A percentile compares a stretch with the other conserved stretches of the same genome.
These are phyloP conservation scores for Xylaria sp. DNA, from an alignment of 2,329 filamentous ascomycete genomes.

Conservation along the genomic window DNA sequence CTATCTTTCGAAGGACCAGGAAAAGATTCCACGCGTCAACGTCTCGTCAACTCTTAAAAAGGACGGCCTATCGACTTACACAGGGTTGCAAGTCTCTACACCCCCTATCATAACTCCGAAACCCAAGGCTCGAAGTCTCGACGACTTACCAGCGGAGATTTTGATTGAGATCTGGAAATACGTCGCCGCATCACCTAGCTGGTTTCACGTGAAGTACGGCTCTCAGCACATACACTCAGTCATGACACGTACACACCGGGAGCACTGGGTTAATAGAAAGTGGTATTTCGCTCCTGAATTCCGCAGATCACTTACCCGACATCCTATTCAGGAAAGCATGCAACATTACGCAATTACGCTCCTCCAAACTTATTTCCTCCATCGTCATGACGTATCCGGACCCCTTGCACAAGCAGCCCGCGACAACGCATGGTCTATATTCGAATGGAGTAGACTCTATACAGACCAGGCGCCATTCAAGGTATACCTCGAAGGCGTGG, in stretches of 20 bases:
- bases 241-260: background rate
- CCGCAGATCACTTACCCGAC: background rate
- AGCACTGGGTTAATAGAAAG: conserved; percentile 11
- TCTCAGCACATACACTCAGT: background rate
- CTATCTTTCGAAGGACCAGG: background rate
- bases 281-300: conserved; percentile 14
- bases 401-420: background rate
- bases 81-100: background rate
- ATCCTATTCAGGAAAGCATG: background rate
- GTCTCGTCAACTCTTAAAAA: background rate
- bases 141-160: conserved; percentile 7
- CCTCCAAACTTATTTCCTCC: background rate
- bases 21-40: background rate
- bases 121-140: background rate
- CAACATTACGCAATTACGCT: background rate
- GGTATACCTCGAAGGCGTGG: background rate
- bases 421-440: background rate
- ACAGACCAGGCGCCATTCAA: background rate
- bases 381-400: background rate
- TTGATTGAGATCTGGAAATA: conserved; percentile 13
- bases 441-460: background rate
- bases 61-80: background rate
- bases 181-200: conserved; percentile 11
- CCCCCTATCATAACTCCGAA: background rate
- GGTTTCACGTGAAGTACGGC: conserved; percentile 8